phyloP scores from a whole-genome alignment of 148 eudicot species.

The Diospyros lotus region DNA sequence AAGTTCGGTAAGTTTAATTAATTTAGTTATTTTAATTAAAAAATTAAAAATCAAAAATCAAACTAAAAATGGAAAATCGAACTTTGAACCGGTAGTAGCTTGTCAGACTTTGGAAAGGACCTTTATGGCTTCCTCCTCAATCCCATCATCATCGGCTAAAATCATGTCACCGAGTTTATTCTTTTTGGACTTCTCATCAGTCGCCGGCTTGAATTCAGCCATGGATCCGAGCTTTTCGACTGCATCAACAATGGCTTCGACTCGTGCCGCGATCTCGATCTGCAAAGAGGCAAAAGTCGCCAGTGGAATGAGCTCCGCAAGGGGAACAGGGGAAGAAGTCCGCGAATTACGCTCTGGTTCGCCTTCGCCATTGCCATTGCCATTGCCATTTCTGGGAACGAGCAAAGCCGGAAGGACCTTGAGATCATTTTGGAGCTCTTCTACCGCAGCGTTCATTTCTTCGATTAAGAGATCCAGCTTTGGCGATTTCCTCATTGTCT shows the following conservation, averaged over 20 bases:
- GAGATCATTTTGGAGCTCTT: conserved; percentile 57
- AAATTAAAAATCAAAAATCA: too few relatives aligned
- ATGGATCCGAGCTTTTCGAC: conserved; percentile 48
- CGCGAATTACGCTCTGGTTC: background rate
- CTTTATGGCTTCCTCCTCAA: too few relatives aligned
- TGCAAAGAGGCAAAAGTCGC: conserved; percentile 57
- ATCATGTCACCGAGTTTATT: too few relatives aligned
- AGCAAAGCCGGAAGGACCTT: conserved; percentile 39
- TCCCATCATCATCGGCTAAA: too few relatives aligned
- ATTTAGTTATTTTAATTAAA: too few relatives aligned
- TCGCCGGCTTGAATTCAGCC: conserved; percentile 48
- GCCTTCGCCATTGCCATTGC: conserved; percentile 10
- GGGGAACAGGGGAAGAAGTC: conserved; percentile 12
- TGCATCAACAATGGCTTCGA: conserved; percentile 47
- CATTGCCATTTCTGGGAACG: conserved; percentile 1
- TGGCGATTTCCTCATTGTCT: conserved; percentile 51
- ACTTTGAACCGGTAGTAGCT: too few relatives aligned
- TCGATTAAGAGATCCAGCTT: conserved; percentile 30
- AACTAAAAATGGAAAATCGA: too few relatives aligned
- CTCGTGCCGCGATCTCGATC: conserved; percentile 59
- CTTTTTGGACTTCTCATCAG: conserved; percentile 26
- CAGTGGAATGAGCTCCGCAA: conserved; percentile 60
- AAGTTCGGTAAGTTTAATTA: too few relatives aligned
- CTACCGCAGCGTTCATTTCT: conserved; percentile 57
- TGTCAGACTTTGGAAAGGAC: too few relatives aligned